Evolutionary conservation across 140 eudicot species (phyloP).

Genomic region (Cichorium intybus): DNA sequence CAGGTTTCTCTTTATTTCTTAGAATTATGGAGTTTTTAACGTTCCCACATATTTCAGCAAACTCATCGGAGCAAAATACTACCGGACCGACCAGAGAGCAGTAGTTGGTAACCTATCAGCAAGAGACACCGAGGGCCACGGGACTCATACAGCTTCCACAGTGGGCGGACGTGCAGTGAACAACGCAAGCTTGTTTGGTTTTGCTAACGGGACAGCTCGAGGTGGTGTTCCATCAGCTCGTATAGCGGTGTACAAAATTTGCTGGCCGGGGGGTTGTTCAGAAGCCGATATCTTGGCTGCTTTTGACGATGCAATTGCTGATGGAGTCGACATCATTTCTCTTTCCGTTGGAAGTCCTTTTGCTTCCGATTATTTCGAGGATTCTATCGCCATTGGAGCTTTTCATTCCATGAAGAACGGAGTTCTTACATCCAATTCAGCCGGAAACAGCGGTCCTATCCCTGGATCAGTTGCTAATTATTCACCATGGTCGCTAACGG

Average conservation of each 20-base stretch:
- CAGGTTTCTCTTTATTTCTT: not conserved
- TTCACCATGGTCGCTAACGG: conserved; percentile 70
- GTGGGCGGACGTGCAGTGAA: conserved; percentile 43
- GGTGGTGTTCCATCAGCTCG: conserved; percentile 53
- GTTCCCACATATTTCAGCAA: conserved; percentile 25
- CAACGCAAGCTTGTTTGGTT: conserved; percentile 37
- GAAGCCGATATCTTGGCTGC: conserved; percentile 73
- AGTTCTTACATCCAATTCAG: conserved; percentile 55
- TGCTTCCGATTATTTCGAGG: conserved; percentile 43
- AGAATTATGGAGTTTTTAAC: not conserved
- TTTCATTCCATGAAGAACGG: conserved; percentile 69
- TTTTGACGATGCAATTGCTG: conserved; percentile 78
- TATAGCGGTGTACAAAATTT: conserved; percentile 51
- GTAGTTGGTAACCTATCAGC: conserved; percentile 27
- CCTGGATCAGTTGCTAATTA: conserved; percentile 36
- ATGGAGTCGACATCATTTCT: conserved; percentile 80
- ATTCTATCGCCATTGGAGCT: conserved; percentile 76
- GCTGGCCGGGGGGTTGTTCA: conserved; percentile 46
- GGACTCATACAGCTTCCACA: conserved; percentile 61
- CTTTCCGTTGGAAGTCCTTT: conserved; percentile 57
- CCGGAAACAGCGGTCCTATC: conserved; percentile 62
- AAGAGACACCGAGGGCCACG: conserved; percentile 52
- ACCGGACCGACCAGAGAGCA: conserved; percentile 8
- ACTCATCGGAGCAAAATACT: conserved; percentile 50
- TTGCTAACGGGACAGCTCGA: conserved; percentile 47